Base-by-base conservation (phyloP, 1,284 basidiomycete genomes). In the Rhodotorula sp. region DNA sequence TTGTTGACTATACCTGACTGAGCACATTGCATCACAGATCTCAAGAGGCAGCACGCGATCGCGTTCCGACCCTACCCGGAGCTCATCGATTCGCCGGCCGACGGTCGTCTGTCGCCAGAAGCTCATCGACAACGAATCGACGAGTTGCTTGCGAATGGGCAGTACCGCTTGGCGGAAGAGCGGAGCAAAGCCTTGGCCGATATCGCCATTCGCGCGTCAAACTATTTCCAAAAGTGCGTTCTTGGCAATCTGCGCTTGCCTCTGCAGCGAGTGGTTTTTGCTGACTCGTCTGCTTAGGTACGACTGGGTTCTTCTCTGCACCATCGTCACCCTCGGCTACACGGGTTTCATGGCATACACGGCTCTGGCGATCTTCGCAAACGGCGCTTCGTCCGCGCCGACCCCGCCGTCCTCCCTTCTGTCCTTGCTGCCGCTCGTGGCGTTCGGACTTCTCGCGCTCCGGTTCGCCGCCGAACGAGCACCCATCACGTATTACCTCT, bases 161-260 rank as follows among this genome's bases (percentile, higher is more conserved):
- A 84, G 5, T 90, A 86, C 83, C 76, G 80, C n/a, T 79, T 83
- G 18, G 87, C 87, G 0, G 85, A 89, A 21, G 74, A 78, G 26
- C 79, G 81, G 43, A 87, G 89, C 10, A 80, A 84, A 3, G 80
- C 85, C 23, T 57, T 78, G 2, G 89, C 91, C 65, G 78, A 84
- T 47, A 78, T 83, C 21, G 84, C 86, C 5, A 82, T 94, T 5
- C 82, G 85, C 61, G 92, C 92, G 0, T 82, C 93, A 29, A 86
- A 87, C 58, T 95, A 95, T 80, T 85, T 95, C 8, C 90, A 94
- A 80, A 93, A 91, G 80, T 91, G 65, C 67, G 82, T 77, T 16
- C 43, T 62, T 46, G 29, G 5, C 23, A 15, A 6, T 18, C 20
- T 5, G 18, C 29, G 10, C 29, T 43, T 8, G 2, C 14, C 4